Evolutionary conservation across 805 yeast genomes (phyloP).

Genomic region (Suhomyces sp.): DNA sequence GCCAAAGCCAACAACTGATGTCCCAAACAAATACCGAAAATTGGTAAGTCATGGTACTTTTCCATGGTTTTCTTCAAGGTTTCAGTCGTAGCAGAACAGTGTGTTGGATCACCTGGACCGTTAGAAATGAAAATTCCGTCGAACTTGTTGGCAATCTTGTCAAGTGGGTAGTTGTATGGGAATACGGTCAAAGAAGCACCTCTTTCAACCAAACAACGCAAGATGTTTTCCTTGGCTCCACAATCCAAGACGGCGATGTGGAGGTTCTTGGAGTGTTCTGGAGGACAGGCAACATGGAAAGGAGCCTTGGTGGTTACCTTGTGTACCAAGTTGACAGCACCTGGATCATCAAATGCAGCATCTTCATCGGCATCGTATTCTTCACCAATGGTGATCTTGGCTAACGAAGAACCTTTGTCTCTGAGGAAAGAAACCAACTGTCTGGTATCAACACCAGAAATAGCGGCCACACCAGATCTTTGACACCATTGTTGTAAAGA

Average conservation of each 20-base stretch:
- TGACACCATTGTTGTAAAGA: constrained; percentile 94
- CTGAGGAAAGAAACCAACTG: constrained; percentile 88
- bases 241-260: constrained; percentile 96
- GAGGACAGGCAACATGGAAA: constrained; percentile 74
- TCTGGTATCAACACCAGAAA: constrained; percentile 97
- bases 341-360: constrained; percentile 89
- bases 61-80: constrained; percentile 72
- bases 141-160: constrained; percentile 84
- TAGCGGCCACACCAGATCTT: constrained; percentile 91
- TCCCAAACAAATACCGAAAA: constrained; percentile 97
- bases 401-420: constrained; percentile 94
- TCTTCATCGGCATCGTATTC: constrained; percentile 90
- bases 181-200: constrained; percentile 96
- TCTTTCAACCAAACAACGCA: constrained; percentile 89
- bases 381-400: constrained; percentile 85
- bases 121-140: constrained; percentile 94
- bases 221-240: constrained; percentile 96
- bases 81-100: constrained; percentile 74
- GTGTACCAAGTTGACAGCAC: constrained; percentile 83
- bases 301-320: constrained; percentile 95
- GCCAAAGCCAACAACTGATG: constrained; percentile 96
- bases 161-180: constrained; percentile 94
- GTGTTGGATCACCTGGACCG: constrained; percentile 98
- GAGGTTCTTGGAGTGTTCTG: constrained; percentile 49
- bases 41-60: constrained; percentile 66